Percentiles rank a stretch among this genome's conserved stretches.
phyloP scores from a whole-genome alignment of 2,329 filamentous ascomycete species.

The Pseudogymnoascus sp. region DNA sequence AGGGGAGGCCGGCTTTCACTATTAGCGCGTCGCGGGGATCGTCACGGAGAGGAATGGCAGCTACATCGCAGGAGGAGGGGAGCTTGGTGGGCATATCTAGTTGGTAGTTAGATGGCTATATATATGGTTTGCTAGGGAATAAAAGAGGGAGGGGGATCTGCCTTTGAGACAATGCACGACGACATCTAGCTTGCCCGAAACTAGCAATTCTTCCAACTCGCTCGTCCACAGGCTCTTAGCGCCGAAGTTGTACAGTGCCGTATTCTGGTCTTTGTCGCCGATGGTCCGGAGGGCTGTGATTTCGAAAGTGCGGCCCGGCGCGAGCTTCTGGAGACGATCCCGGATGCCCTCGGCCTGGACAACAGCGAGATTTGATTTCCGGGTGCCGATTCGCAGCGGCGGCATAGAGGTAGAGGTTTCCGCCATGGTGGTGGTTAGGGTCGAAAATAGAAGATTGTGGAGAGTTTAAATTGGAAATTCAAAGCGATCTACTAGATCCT shows the following conservation, averaged over 20 bases:
- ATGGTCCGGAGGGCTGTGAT: slow-evolving; percentile 39
- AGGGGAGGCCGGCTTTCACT: slow-evolving; percentile 33
- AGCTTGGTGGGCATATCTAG: slow-evolving; percentile 78
- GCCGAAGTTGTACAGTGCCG: slow-evolving; percentile 75
- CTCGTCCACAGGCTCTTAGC: slow-evolving; percentile 90
- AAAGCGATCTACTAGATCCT: not conserved
- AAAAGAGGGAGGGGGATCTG: not conserved
- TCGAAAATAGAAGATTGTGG: not conserved
- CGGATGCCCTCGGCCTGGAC: slow-evolving; percentile 70
- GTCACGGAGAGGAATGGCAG: slow-evolving; percentile 66
- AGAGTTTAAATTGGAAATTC: not conserved
- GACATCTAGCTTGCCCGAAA: slow-evolving; percentile 61
- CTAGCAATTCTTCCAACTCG: slow-evolving; percentile 72
- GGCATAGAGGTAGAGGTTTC: slow-evolving; percentile 1
- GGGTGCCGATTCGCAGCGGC: slow-evolving; percentile 56
- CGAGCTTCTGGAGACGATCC: slow-evolving; percentile 53
- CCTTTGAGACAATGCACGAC: slow-evolving; percentile 79
- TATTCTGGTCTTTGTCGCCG: slow-evolving; percentile 81
- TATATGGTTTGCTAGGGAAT: slow-evolving; percentile 1
- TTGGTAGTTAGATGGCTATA: not conserved
- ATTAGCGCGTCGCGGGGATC: slow-evolving; percentile 60
- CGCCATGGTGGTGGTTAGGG: not conserved
- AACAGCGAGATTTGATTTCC: slow-evolving; percentile 74
- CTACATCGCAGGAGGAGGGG: slow-evolving; percentile 62
- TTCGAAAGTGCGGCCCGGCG: not conserved